Percentiles rank a stretch among this genome's conserved stretches.
phyloP scores from a whole-genome alignment of 805 yeast genomes.

The Kuraishia capsulata region DNA sequence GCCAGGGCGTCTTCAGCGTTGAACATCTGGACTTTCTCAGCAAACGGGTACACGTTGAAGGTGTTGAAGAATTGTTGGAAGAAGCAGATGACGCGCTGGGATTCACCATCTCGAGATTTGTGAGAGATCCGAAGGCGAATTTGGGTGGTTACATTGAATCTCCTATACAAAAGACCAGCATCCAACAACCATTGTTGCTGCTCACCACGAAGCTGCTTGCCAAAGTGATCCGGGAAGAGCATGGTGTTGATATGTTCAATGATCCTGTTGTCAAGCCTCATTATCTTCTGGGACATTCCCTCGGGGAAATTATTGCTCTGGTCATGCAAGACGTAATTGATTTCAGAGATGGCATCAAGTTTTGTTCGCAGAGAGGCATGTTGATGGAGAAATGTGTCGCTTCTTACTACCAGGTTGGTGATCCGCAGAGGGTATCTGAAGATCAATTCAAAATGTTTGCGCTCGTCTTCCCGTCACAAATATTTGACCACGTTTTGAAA shows the following conservation, averaged over 20 bases:
- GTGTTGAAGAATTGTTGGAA: conserved; percentile 7
- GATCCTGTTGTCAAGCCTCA: conserved; percentile 6
- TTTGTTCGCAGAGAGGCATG: conserved; percentile 19
- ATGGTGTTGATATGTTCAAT: conserved; percentile 14
- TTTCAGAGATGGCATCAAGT: conserved; percentile 14
- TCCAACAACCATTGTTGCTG: conserved; percentile 24
- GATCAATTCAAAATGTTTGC: conserved; percentile 26
- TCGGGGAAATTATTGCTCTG: conserved; percentile 23
- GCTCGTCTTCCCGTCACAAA: conserved; percentile 16
- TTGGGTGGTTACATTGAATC: too few species aligned
- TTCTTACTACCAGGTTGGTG: conserved; percentile 10
- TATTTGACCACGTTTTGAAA: conserved; percentile 9
- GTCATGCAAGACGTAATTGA: conserved; percentile 17
- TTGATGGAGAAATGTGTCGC: conserved; percentile 20
- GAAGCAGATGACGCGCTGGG: conserved; percentile 11
- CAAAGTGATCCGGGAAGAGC: conserved; percentile 7
- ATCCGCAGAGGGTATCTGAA: conserved; percentile 14
- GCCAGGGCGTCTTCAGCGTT: conserved; percentile 19
- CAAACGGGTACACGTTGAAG: conserved; percentile 4
- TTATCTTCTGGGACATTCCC: conserved; percentile 23
- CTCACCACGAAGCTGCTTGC: conserved; percentile 15
- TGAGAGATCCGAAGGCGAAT: conserved; percentile 7
- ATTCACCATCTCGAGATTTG: conserved; percentile 11
- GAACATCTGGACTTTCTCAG: conserved; percentile 7
- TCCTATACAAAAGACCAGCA: conserved; percentile 14